Evolutionary conservation across 2,329 filamentous ascomycete genomes (phyloP).

Genomic region (Camptophora hylomeconis): DNA sequence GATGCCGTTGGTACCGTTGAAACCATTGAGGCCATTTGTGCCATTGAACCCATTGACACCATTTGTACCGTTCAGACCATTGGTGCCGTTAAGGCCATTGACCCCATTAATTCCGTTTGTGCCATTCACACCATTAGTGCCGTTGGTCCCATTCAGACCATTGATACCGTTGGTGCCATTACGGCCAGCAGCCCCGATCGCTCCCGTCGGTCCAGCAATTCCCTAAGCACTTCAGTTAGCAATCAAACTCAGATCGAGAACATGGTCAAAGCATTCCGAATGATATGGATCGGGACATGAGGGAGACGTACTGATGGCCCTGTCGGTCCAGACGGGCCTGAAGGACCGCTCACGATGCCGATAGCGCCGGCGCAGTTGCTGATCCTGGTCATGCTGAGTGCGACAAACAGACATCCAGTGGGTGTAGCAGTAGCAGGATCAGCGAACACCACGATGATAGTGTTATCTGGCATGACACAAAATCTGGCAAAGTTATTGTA

Average conservation of each 20-base stretch:
- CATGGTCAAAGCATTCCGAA: background rate
- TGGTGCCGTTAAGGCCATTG: no score
- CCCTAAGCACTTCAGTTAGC: background rate
- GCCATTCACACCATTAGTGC: no score
- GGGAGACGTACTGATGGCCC: constrained; percentile 4
- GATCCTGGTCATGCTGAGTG: constrained; percentile 8
- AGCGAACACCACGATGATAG: constrained; percentile 12
- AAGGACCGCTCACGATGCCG: constrained; percentile 5
- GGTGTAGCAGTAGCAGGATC: constrained; percentile 9
- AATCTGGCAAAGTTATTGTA: constrained; percentile 13
- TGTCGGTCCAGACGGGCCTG: constrained; percentile 1
- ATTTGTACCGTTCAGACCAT: no score
- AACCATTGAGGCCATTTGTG: no score
- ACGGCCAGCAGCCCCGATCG: constrained; percentile 2
- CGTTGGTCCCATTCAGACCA: no score
- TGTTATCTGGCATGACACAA: constrained; percentile 11
- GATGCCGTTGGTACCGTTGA: no score
- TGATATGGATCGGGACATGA: background rate
- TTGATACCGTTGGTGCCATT: constrained; percentile 1
- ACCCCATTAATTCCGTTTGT: no score
- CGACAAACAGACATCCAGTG: constrained; percentile 11
- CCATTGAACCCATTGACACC: no score
- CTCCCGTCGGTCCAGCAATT: constrained; percentile 1
- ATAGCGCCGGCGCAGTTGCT: constrained; percentile 4
- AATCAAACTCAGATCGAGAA: background rate